Evolutionary conservation across 1,139 yeast genomes (phyloP).

Genomic region (Taiozyma sp.): DNA sequence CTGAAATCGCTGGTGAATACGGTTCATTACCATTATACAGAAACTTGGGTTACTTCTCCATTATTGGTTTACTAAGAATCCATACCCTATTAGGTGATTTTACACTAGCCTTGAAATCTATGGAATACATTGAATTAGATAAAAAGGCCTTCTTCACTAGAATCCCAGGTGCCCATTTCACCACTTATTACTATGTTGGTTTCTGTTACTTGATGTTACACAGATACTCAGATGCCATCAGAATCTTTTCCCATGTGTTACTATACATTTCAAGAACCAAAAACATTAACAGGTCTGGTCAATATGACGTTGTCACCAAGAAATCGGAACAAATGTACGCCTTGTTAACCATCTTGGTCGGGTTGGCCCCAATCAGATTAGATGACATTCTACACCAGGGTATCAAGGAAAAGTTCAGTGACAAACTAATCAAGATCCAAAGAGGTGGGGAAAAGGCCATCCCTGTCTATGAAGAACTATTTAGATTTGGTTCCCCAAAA

Average conservation of each 20-base stretch:
- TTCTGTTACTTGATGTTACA: conserved; percentile 44
- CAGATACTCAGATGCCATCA: conserved; percentile 44
- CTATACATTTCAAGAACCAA: conserved; percentile 40
- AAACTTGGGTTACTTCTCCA: conserved; percentile 42
- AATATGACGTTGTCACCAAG: conserved; percentile 40
- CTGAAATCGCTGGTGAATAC: conserved; percentile 37
- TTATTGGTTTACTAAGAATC: conserved; percentile 42
- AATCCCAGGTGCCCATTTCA: conserved; percentile 42
- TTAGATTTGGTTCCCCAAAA: conserved; percentile 41
- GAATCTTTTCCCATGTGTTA: conserved; percentile 40
- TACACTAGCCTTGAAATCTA: conserved; percentile 40
- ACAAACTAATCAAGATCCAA: conserved; percentile 35
- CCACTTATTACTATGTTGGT: conserved; percentile 45
- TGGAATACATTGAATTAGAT: conserved; percentile 40
- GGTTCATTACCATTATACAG: conserved; percentile 38
- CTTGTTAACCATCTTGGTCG: conserved; percentile 38
- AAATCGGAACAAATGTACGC: conserved; percentile 48
- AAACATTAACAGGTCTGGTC: conserved; percentile 37
- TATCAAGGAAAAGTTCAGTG: conserved; percentile 41
- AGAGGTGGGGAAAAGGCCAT: conserved; percentile 39
- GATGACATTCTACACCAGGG: conserved; percentile 38
- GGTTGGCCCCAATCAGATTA: conserved; percentile 39
- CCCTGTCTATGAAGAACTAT: conserved; percentile 37
- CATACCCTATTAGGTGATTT: conserved; percentile 44
- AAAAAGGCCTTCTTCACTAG: conserved; percentile 39